A percentile compares a stretch with the other conserved stretches of the same genome.
phyloP scores from a whole-genome alignment of 2,329 filamentous ascomycete species.

The Didymella pomorum region DNA sequence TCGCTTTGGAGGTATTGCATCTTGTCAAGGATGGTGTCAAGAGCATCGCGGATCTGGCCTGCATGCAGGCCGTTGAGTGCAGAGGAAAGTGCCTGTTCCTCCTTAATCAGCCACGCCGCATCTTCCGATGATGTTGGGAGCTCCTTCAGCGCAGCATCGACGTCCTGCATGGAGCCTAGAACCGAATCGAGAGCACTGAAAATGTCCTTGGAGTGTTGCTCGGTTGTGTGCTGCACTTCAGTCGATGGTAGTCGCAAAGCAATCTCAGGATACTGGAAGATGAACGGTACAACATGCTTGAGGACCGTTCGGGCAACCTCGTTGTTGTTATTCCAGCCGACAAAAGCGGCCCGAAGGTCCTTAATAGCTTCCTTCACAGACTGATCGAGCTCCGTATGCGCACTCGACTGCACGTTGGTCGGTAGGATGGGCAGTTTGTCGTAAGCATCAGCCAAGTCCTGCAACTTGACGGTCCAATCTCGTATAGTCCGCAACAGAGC shows the following conservation, averaged over 20 bases:
- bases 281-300: slow-evolving; percentile 72
- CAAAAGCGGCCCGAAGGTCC: slow-evolving; percentile 29
- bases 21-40: slow-evolving; percentile 56
- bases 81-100: slow-evolving; percentile 43
- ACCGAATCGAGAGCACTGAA: slow-evolving; percentile 75
- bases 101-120: slow-evolving; percentile 67
- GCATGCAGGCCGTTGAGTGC: slow-evolving; percentile 68
- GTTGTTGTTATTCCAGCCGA: slow-evolving; percentile 30
- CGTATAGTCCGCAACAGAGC: slow-evolving; percentile 35
- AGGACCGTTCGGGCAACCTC: slow-evolving; percentile 52
- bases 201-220: slow-evolving; percentile 65
- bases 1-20: slow-evolving; percentile 56
- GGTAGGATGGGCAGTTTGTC: slow-evolving; percentile 39
- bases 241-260: slow-evolving; percentile 4
- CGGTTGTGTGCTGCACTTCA: slow-evolving; percentile 24
- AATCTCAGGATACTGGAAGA: slow-evolving; percentile 43
- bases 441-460: slow-evolving; percentile 26
- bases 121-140: slow-evolving; percentile 69
- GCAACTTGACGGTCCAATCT: slow-evolving; percentile 33
- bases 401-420: slow-evolving; percentile 34
- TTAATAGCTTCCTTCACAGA: slow-evolving; percentile 23
- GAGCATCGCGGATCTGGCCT: slow-evolving; percentile 59
- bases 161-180: slow-evolving; percentile 79
- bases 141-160: slow-evolving; percentile 64
- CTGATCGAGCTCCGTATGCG: slow-evolving; percentile 26